Conservation (phyloP, 148 eudicot species). For the Beta vulgaris region DNA sequence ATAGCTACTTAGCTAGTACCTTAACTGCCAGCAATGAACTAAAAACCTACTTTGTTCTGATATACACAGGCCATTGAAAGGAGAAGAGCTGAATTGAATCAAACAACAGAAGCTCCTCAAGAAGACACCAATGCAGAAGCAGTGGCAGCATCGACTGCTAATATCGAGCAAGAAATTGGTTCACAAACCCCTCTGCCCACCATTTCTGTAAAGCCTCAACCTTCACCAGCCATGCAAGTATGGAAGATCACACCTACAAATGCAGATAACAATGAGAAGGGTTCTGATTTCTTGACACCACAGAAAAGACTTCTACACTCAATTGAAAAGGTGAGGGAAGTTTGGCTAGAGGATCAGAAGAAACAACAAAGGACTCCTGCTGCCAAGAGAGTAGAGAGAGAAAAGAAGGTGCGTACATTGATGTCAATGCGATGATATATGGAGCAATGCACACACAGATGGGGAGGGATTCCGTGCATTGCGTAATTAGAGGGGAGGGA, state of each 20-base stretch:
- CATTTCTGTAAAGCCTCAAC: constrained; percentile 25
- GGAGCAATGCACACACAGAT: not conserved
- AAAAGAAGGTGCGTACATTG: constrained; percentile 50
- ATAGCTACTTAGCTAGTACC: not conserved
- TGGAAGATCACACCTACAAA: constrained; percentile 41
- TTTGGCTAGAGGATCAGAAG: constrained; percentile 54
- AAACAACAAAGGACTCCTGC: constrained; percentile 61
- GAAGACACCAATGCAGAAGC: constrained; percentile 6
- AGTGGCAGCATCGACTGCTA: constrained; percentile 36
- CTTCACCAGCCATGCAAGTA: constrained; percentile 36
- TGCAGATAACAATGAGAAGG: constrained; percentile 33
- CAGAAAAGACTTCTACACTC: constrained; percentile 48
- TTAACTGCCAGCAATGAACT: not conserved
- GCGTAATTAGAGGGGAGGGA: not conserved
- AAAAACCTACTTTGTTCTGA: not conserved
- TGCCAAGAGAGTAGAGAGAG: constrained; percentile 69
- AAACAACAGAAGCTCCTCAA: constrained; percentile 17
- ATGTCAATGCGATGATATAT: constrained; percentile 60
- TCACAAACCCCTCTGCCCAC: constrained; percentile 39
- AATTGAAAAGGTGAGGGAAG: constrained; percentile 74
- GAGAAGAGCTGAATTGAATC: constrained; percentile 44
- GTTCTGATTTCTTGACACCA: constrained; percentile 35
- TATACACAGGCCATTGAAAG: constrained; percentile 60
- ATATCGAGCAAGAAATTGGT: constrained; percentile 37
- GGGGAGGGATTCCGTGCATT: not conserved